Evolutionary conservation across 768 basidiomycete genomes (phyloP).

Genomic region (Macrolepiota albuminosa): DNA sequence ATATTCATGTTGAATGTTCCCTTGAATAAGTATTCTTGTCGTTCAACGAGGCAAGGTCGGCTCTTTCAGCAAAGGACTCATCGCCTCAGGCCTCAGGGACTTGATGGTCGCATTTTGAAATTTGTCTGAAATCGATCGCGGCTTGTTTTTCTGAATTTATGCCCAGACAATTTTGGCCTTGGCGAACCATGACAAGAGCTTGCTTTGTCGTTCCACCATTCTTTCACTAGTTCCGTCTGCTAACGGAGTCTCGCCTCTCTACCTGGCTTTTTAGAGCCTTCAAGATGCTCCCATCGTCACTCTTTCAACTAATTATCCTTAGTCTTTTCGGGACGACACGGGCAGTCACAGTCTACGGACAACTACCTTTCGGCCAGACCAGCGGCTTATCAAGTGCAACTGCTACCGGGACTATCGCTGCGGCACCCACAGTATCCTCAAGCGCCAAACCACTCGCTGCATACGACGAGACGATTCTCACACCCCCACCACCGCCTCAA

Average conservation of each 20-base stretch:
- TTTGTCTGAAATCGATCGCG: not conserved
- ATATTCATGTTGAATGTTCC: not conserved
- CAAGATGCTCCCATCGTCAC: not conserved
- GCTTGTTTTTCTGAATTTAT: not conserved
- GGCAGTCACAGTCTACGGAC: slow-evolving; percentile 29
- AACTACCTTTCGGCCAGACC: slow-evolving; percentile 21
- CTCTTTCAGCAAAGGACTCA: not conserved
- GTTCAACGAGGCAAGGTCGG: not conserved
- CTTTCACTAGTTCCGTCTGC: not conserved
- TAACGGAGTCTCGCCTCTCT: not conserved
- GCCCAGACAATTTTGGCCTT: not conserved
- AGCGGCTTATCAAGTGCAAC: slow-evolving; percentile 11
- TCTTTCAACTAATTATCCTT: not conserved
- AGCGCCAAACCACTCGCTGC: slow-evolving; percentile 34
- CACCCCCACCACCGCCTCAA: slow-evolving; percentile 44
- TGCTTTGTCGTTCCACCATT: not conserved
- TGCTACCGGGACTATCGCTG: not conserved
- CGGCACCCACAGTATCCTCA: slow-evolving; percentile 20
- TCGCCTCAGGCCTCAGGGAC: not conserved
- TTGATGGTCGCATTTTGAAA: not conserved
- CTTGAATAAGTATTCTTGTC: not conserved
- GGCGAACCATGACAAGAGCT: not conserved
- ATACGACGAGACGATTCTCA: slow-evolving; percentile 47
- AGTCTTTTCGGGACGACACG: not conserved
- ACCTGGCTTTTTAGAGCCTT: not conserved